These are phyloP conservation scores for Peterozyma xylosa DNA, from an alignment of 805 yeast genomes.

Conservation along the genomic window DNA sequence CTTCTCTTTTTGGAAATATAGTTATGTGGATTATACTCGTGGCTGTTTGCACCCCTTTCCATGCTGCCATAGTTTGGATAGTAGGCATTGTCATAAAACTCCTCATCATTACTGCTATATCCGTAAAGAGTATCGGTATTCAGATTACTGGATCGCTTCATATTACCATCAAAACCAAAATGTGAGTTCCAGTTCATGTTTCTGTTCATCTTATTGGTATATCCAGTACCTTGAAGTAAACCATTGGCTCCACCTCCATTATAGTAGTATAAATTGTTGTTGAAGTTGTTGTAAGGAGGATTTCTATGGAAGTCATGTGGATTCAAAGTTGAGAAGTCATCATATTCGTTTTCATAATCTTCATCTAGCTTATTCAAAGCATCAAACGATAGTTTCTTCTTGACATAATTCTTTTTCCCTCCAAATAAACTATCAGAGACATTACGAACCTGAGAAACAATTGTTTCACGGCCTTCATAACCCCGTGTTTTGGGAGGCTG, in stretches of 20 bases:
- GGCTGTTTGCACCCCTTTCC: neutral
- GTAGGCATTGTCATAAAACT: neutral
- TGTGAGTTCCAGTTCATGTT: neutral
- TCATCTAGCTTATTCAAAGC: neutral
- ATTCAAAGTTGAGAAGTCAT: neutral
- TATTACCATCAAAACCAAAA: neutral
- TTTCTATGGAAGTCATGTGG: neutral
- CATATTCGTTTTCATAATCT: neutral
- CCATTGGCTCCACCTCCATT: neutral
- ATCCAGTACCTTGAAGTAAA: neutral
- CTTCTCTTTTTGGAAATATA: slow-evolving; percentile 3
- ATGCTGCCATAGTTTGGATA: slow-evolving; percentile 6
- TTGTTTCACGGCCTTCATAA: neutral
- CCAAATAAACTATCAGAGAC: slow-evolving; percentile 7
- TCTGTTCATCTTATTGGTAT: neutral
- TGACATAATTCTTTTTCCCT: slow-evolving; percentile 4
- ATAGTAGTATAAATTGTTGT: neutral
- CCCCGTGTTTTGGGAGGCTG: too few species aligned
- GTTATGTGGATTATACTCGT: slow-evolving; percentile 3
- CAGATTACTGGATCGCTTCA: neutral
- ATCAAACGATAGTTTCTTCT: slow-evolving; percentile 6
- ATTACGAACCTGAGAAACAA: slow-evolving; percentile 7
- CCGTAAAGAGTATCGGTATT: neutral
- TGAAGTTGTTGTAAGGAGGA: neutral
- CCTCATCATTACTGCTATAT: neutral